Evolutionary conservation across 352 stramenopile species (phyloP).

Genomic region (Thraustochytrium striatum): DNA sequence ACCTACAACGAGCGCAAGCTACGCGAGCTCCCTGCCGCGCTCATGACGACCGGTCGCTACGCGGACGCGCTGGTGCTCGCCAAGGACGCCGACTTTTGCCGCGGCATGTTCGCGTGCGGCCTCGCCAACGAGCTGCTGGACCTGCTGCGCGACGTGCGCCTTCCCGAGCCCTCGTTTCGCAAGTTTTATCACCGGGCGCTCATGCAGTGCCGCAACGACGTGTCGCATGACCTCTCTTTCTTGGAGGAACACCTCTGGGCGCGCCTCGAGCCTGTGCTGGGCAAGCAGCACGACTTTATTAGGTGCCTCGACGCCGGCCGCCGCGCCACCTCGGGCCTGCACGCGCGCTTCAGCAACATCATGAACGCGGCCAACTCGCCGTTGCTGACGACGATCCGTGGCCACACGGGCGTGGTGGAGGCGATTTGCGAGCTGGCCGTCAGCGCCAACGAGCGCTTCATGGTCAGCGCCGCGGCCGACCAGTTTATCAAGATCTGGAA

Average conservation of each 20-base stretch:
- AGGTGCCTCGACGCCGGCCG: neutral
- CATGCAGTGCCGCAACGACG: constrained; percentile 21
- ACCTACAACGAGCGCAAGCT: neutral
- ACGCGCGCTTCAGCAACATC: neutral
- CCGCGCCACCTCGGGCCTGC: too few species aligned
- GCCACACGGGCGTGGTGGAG: neutral
- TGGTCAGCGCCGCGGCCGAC: neutral
- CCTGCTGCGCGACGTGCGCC: neutral
- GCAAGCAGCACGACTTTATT: constrained; percentile 3
- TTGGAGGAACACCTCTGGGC: neutral
- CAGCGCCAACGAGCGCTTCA: constrained; percentile 12
- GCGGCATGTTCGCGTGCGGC: neutral
- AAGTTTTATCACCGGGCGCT: neutral
- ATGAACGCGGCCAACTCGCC: neutral
- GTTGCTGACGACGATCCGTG: neutral
- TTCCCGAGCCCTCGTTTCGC: neutral
- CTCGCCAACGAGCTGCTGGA: neutral
- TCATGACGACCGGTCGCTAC: neutral
- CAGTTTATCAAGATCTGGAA: neutral
- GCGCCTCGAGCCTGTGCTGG: neutral
- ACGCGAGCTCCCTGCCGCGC: neutral
- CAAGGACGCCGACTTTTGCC: neutral
- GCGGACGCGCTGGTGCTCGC: constrained; percentile 1
- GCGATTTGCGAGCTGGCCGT: neutral
- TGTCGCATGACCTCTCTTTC: neutral